phyloP scores from a whole-genome alignment of 768 basidiomycete genomes.

The Mycena chlorophos region DNA sequence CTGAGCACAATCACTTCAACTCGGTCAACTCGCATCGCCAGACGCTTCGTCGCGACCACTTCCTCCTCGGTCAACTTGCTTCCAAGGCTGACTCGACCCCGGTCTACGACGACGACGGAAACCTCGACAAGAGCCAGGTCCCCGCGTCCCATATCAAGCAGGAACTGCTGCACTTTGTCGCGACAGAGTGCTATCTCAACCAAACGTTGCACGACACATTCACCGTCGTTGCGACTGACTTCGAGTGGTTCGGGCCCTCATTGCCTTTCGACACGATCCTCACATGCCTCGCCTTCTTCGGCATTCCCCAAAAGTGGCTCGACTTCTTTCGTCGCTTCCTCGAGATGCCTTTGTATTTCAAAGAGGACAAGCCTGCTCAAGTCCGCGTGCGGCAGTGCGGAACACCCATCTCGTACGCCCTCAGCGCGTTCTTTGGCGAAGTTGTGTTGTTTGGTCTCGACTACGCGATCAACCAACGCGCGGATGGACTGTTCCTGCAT shows the following conservation, averaged over 20 bases:
- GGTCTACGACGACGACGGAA: conserved; percentile 29
- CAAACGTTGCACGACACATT: conserved; percentile 34
- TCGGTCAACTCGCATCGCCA: conserved; percentile 31
- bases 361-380: conserved; percentile 27
- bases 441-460: conserved; percentile 46
- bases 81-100: conserved; percentile 9
- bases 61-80: conserved; percentile 37
- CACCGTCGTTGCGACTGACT: conserved; percentile 39
- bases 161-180: conserved; percentile 41
- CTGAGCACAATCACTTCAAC: conserved; percentile 1
- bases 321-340: conserved; percentile 37
- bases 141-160: conserved; percentile 35
- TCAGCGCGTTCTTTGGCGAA: conserved; percentile 45
- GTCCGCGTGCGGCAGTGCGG: conserved; percentile 39
- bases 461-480: conserved; percentile 46
- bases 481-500: conserved; percentile 43
- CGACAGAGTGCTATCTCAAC: conserved; percentile 43
- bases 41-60: conserved; percentile 25
- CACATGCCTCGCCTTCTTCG: conserved; percentile 30
- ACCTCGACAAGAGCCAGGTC: conserved; percentile 18
- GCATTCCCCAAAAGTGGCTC: conserved; percentile 25
- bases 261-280: conserved; percentile 44
- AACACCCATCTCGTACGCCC: conserved; percentile 43
- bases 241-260: conserved; percentile 38
- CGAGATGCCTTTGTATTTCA: conserved; percentile 35